phyloP scores from a whole-genome alignment of 169 alveolate species.

The Eimeria acervulina region DNA sequence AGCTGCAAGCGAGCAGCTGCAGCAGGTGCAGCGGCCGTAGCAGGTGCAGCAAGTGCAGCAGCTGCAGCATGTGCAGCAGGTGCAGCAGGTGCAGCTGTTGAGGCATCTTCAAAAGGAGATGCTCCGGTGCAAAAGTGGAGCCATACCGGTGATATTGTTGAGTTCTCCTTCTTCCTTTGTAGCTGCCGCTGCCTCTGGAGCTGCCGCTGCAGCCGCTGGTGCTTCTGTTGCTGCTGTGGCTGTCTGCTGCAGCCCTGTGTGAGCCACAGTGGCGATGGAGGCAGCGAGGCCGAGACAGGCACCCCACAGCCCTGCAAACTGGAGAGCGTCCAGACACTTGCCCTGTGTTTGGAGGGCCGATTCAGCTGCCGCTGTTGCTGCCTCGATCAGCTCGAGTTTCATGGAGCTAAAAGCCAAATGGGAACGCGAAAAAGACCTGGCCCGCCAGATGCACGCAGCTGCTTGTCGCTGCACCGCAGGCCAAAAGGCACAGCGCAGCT shows the following conservation, averaged over 20 bases:
- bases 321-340: not conserved
- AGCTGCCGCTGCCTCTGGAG: slow-evolving; percentile 4
- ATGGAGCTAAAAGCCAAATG: not conserved
- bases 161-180: not conserved
- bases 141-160: slow-evolving; percentile 33
- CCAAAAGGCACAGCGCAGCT: slow-evolving; percentile 40
- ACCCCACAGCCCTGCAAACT: slow-evolving; percentile 58
- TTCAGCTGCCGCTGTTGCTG: slow-evolving; percentile 12
- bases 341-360: slow-evolving; percentile 11
- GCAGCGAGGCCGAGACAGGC: slow-evolving; percentile 65
- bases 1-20: not conserved
- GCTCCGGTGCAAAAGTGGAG: not conserved
- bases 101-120: not conserved
- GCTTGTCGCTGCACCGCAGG: slow-evolving; percentile 71
- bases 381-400: slow-evolving; percentile 21
- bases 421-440: not conserved
- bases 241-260: slow-evolving; percentile 43
- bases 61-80: slow-evolving; percentile 11
- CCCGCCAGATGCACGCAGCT: slow-evolving; percentile 72
- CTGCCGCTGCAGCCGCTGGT: not conserved
- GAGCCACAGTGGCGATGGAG: not conserved
- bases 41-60: not conserved
- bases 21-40: too few relatives aligned
- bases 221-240: slow-evolving; percentile 39
- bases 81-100: too few relatives aligned